phyloP scores from a whole-genome alignment of 148 eudicot genomes.

The Chenopodium berlandieri region DNA sequence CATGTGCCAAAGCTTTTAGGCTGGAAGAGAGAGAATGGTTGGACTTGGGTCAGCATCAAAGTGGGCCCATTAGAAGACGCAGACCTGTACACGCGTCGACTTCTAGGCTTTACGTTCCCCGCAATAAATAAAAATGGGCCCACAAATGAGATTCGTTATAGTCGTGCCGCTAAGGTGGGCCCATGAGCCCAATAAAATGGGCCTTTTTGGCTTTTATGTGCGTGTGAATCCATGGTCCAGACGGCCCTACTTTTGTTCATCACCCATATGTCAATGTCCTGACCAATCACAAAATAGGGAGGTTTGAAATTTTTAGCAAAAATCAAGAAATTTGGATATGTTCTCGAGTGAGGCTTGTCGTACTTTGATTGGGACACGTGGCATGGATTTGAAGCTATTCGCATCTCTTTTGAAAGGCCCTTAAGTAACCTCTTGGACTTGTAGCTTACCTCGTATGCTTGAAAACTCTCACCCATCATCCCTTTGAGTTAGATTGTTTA shows the following conservation, averaged over 20 bases:
- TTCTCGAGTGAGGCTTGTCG: conserved; percentile 10
- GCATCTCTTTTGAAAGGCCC: not conserved
- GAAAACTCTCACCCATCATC: conserved; percentile 17
- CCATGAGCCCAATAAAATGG: conserved; percentile 30
- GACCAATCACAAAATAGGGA: conserved; percentile 21
- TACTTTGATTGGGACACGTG: conserved; percentile 19
- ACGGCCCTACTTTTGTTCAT: conserved; percentile 12
- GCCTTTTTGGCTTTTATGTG: conserved; percentile 27
- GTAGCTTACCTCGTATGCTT: conserved; percentile 23
- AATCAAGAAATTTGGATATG: conserved; percentile 10
- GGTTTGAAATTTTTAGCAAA: not conserved
- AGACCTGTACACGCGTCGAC: conserved; percentile 29
- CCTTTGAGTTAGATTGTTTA: conserved; percentile 2
- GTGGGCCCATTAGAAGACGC: conserved; percentile 1
- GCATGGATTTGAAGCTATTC: not conserved
- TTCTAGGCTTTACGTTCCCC: conserved; percentile 9
- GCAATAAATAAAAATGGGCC: conserved; percentile 3
- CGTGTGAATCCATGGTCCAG: conserved; percentile 10
- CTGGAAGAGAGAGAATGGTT: conserved; percentile 10
- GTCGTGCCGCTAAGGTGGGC: conserved; percentile 26
- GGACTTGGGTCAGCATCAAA: conserved; percentile 19
- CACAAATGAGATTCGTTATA: conserved; percentile 28
- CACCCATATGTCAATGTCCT: conserved; percentile 21
- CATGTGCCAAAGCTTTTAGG: conserved; percentile 13
- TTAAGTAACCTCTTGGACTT: not conserved